These are phyloP conservation scores for Pontederia crassipes DNA, from an alignment of 176 grass and related monocot species.

Conservation along the genomic window DNA sequence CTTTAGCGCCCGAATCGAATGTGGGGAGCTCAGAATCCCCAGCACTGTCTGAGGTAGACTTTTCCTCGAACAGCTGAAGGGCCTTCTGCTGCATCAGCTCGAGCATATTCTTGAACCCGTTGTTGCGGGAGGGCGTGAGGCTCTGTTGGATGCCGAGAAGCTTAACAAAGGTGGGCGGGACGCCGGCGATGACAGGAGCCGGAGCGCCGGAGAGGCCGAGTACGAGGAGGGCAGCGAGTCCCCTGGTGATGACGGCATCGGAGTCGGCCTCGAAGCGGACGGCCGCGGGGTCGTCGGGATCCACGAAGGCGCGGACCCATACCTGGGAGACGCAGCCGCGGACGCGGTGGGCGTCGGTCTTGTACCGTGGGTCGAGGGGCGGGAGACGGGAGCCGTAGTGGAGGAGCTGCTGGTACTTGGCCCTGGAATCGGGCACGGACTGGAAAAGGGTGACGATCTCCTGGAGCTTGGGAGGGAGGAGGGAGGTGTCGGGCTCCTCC, in stretches of 20 bases:
- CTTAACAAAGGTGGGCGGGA: slow-evolving; percentile 54
- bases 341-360: slow-evolving; percentile 66
- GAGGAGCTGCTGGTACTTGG: slow-evolving; percentile 93
- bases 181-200: slow-evolving; percentile 32
- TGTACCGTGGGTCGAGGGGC: slow-evolving; percentile 52
- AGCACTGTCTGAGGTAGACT: not conserved
- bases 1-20: slow-evolving; percentile 1
- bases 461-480: slow-evolving; percentile 44
- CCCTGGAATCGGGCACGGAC: slow-evolving; percentile 52
- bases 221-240: slow-evolving; percentile 75
- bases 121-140: slow-evolving; percentile 69
- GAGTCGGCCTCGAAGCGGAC: slow-evolving; percentile 78
- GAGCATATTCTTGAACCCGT: slow-evolving; percentile 78
- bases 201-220: slow-evolving; percentile 63
- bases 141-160: slow-evolving; percentile 68
- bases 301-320: slow-evolving; percentile 61
- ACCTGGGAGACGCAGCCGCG: slow-evolving; percentile 74
- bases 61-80: slow-evolving; percentile 27
- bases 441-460: slow-evolving; percentile 74
- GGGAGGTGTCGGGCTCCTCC: slow-evolving; percentile 25
- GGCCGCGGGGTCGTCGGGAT: slow-evolving; percentile 27
- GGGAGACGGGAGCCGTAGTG: slow-evolving; percentile 63
- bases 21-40: not conserved
- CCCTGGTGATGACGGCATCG: slow-evolving; percentile 76
- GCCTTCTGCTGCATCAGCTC: slow-evolving; percentile 83